Evolutionary conservation across 2,329 filamentous ascomycete genomes (phyloP).

Genomic region (Hymenoscyphus salicellus): DNA sequence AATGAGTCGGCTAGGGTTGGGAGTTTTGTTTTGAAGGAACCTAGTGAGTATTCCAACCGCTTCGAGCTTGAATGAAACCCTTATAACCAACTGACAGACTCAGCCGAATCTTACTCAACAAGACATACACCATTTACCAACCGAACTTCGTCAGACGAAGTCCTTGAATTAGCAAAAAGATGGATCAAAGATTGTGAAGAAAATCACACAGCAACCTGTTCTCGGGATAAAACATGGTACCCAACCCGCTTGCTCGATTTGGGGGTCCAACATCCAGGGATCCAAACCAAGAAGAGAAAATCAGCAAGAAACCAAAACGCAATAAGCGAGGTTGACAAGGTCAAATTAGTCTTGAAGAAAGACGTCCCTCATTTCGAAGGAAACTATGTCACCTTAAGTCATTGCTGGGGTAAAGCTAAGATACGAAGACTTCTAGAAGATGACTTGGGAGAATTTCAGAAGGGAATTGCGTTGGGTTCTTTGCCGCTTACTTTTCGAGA

Average conservation of each 20-base stretch:
- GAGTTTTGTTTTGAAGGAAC: slow-evolving; percentile 6
- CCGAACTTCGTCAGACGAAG: background rate
- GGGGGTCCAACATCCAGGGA: background rate
- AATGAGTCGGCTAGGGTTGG: background rate
- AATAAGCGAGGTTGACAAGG: background rate
- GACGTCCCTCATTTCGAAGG: background rate
- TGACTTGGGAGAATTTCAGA: slow-evolving; percentile 2
- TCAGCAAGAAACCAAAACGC: background rate
- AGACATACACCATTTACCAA: slow-evolving; percentile 3
- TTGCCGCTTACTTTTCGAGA: slow-evolving; percentile 8
- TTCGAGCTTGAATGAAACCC: too few species aligned
- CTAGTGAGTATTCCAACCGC: too few species aligned
- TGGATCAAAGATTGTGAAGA: slow-evolving; percentile 6
- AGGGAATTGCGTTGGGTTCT: background rate
- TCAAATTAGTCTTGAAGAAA: background rate
- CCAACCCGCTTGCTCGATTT: background rate
- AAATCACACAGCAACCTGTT: background rate
- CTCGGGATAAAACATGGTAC: slow-evolving; percentile 1
- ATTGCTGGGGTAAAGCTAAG: slow-evolving; percentile 10
- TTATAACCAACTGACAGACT: background rate
- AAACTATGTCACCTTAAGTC: slow-evolving; percentile 11
- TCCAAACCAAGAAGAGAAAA: background rate
- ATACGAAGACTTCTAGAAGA: background rate
- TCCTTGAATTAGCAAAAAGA: slow-evolving; percentile 5
- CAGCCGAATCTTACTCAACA: background rate